phyloP scores from a whole-genome alignment of 1,284 basidiomycete genomes.

The Violaceomyces palustris region DNA sequence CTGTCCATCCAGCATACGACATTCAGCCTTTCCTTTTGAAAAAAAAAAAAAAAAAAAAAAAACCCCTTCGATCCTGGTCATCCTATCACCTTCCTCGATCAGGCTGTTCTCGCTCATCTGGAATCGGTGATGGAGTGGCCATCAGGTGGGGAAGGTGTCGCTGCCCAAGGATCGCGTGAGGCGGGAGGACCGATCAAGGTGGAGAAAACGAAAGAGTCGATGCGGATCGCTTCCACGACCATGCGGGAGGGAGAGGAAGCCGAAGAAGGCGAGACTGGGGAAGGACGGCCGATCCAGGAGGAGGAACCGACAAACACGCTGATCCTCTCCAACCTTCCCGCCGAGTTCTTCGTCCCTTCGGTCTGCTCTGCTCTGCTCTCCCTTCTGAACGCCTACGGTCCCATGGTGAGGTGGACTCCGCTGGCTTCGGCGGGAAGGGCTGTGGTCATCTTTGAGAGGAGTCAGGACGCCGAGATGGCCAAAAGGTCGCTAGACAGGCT shows the following conservation, averaged over 20 bases:
- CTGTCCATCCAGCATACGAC: too few species aligned
- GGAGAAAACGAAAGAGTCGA: neutral
- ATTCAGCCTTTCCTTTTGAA: too few species aligned
- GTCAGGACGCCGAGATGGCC: constrained; percentile 22
- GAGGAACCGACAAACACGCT: constrained; percentile 33
- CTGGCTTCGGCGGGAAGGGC: constrained; percentile 40
- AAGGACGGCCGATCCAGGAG: neutral
- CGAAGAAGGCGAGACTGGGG: neutral
- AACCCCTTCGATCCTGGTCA: constrained; percentile 2
- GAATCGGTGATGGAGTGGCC: constrained; percentile 28
- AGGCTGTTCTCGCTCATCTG: neutral
- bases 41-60: too few species aligned
- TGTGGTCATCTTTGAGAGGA: constrained; percentile 35
- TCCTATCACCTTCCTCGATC: neutral
- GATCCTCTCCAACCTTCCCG: constrained; percentile 40
- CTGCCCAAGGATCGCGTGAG: neutral
- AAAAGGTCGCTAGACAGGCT: constrained; percentile 41
- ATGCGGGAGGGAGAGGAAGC: neutral
- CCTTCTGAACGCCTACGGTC: constrained; percentile 42
- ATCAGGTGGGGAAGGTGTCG: constrained; percentile 7
- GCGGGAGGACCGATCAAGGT: neutral
- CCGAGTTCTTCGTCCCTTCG: constrained; percentile 39
- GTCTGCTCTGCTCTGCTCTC: constrained; percentile 35
- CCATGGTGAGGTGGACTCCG: constrained; percentile 40
- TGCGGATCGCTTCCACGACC: neutral